Conservation (phyloP, 352 stramenopile species). For the Globisporangium acanthophoron region DNA sequence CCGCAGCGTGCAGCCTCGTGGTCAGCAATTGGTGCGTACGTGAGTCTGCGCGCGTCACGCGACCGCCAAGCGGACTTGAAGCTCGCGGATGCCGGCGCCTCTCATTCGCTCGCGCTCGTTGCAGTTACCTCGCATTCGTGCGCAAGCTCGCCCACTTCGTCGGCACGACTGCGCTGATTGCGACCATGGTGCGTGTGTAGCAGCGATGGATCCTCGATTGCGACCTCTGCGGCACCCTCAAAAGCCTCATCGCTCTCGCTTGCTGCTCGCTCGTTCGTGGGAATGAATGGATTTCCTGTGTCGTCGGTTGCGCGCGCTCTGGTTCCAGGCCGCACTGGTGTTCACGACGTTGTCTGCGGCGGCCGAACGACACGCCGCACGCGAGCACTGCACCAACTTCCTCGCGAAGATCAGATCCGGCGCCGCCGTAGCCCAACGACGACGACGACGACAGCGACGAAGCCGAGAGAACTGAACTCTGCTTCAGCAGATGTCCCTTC, state of each 20-base stretch:
- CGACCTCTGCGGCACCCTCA: too few species aligned
- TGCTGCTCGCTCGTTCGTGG: not conserved
- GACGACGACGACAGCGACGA: not conserved
- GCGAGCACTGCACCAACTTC: conserved; percentile 9
- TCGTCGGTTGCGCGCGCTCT: conserved; percentile 5
- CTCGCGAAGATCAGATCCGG: not conserved
- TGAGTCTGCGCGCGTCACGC: not conserved
- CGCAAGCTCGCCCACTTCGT: conserved; percentile 19
- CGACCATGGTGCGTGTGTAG: conserved; percentile 8
- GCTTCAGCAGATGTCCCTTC: too few species aligned
- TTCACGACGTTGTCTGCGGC: conserved; percentile 14
- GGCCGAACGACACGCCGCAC: conserved; percentile 9
- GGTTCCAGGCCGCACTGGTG: conserved; percentile 6
- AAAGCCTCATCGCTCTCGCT: not conserved
- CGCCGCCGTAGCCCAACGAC: not conserved
- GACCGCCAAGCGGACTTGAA: not conserved
- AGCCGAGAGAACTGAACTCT: not conserved
- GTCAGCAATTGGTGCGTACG: conserved; percentile 25
- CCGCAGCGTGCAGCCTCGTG: conserved; percentile 21
- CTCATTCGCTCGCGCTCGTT: not conserved
- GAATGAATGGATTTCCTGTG: too few species aligned
- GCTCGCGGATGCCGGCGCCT: not conserved
- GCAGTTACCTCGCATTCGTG: conserved; percentile 18
- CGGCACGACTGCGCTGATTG: conserved; percentile 14
- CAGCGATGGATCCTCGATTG: not conserved